phyloP scores from a whole-genome alignment of 305 asterid species.

The Stenogyne calaminthoides region DNA sequence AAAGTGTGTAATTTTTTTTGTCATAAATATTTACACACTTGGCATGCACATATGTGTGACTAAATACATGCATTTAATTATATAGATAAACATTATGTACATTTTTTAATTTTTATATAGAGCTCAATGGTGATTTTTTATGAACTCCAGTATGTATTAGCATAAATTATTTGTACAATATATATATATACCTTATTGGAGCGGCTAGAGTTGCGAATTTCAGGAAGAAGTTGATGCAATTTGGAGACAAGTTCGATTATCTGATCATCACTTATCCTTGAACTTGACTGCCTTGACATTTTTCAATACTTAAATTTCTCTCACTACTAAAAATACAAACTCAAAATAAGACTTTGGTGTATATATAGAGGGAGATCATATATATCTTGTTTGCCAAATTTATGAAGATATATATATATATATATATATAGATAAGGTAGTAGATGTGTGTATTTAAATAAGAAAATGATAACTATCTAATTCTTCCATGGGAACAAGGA shows the following conservation, averaged over 20 bases:
- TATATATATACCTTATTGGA: slow-evolving; percentile 53
- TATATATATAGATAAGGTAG: not conserved
- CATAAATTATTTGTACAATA: too few species aligned
- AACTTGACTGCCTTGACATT: slow-evolving; percentile 51
- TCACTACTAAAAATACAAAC: not conserved
- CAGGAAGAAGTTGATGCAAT: slow-evolving; percentile 75
- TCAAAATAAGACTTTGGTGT: not conserved
- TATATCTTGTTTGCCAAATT: not conserved
- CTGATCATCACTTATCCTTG: slow-evolving; percentile 75
- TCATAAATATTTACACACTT: too few species aligned
- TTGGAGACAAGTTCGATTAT: slow-evolving; percentile 73
- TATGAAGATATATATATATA: slow-evolving; percentile 22
- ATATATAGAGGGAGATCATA: not conserved
- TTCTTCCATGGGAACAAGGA: not conserved
- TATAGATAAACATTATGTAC: too few species aligned
- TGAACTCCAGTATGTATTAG: too few species aligned
- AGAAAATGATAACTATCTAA: slow-evolving; percentile 18
- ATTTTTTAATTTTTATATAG: too few species aligned
- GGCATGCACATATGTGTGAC: too few species aligned
- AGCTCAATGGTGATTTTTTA: too few species aligned
- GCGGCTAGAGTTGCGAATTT: slow-evolving; percentile 56
- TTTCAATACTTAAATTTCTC: not conserved
- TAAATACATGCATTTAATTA: too few species aligned
- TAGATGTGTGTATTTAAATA: not conserved
- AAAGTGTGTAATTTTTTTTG: too few species aligned